A percentile compares a stretch with the other conserved stretches of the same genome.
phyloP scores from a whole-genome alignment of 2,329 filamentous ascomycete genomes.

The Aspergillus melleus region DNA sequence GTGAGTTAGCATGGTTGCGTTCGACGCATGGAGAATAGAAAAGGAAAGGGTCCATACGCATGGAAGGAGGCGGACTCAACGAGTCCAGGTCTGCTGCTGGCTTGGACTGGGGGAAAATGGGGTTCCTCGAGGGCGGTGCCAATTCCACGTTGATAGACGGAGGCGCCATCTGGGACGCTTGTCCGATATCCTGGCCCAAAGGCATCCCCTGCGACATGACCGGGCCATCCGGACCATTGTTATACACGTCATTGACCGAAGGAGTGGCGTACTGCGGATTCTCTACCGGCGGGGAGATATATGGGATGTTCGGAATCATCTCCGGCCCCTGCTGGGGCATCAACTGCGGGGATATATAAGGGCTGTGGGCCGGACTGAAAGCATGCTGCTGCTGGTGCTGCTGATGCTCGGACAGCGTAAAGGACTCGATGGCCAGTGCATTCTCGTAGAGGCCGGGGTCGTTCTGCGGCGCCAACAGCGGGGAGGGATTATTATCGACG shows the following conservation, averaged over 20 bases:
- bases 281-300: conserved; percentile 48
- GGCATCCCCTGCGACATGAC: conserved; percentile 48
- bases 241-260: conserved; percentile 52
- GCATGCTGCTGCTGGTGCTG: conserved; percentile 48
- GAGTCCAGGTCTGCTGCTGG: conserved; percentile 70
- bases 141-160: conserved; percentile 94
- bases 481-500: conserved; percentile 72
- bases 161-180: conserved; percentile 76
- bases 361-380: conserved; percentile 67
- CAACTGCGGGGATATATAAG: conserved; percentile 67
- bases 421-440: conserved; percentile 73
- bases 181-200: conserved; percentile 62
- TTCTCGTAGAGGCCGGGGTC: conserved; percentile 75
- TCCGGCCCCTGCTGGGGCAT: conserved; percentile 72
- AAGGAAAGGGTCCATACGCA: conserved; percentile 41
- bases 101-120: conserved; percentile 66
- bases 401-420: conserved; percentile 70
- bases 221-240: conserved; percentile 48
- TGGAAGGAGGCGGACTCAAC: conserved; percentile 76
- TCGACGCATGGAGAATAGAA: not conserved
- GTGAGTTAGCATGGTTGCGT: conserved; percentile 5
- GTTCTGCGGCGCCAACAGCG: conserved; percentile 70
- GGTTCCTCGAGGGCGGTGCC: conserved; percentile 70
- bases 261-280: conserved; percentile 51
- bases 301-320: conserved; percentile 47